Base-by-base conservation (phyloP, 2,329 filamentous ascomycete genomes). In the Sporothrix variecibatus region DNA sequence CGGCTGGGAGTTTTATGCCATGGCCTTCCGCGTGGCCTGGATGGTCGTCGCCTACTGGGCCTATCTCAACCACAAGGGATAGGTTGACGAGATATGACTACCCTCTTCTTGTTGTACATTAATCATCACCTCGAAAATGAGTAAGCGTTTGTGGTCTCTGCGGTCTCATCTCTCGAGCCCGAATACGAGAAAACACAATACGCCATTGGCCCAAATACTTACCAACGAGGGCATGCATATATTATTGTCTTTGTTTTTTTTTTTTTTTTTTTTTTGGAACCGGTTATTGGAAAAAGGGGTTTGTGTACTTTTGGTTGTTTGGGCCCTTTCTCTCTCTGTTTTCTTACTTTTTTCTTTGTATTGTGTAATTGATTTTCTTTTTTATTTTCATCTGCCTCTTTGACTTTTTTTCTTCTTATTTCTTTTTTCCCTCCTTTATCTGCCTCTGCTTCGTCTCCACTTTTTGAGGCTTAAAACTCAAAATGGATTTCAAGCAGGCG, bases 21-120 rank as follows among this genome's bases (percentile, higher is more conserved):
- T 88, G 62, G 78, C 91, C 23, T 90, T 88, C 83, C 85, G 88
- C 67, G 90, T 94, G 3, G 85, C 85, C 6, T 89, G 88, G 86
- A 87, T 93, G 81, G 89, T 89, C 26, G 81, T 91, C 62, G 77
- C 84, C 17, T 90, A 90, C 80, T 96, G 93, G 85, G 85, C 85
- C 40, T 93, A 90, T 83, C 82, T 95, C 78, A 85, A 91, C 73
- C 89, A 87, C 83, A 86, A 86, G 79, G 91, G 91, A 7, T 77
- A 51, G 73, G 34, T 34, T 34, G 34, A 34, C 34, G 8, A 34
- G 34, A 34, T 8, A 34, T 34, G 1, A 38, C 17, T 23, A 26
- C 26, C 9, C 23, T 28, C 23, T n/a, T 26, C 26, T 12, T 28
- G 38, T 7, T 67, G 62, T 67, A 67, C 31, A 67, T 67, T 65